Evolutionary conservation across 305 asterid species (phyloP), one percentile per base, ranked within the genome.

Genomic region (Fraxinus floribunda): DNA sequence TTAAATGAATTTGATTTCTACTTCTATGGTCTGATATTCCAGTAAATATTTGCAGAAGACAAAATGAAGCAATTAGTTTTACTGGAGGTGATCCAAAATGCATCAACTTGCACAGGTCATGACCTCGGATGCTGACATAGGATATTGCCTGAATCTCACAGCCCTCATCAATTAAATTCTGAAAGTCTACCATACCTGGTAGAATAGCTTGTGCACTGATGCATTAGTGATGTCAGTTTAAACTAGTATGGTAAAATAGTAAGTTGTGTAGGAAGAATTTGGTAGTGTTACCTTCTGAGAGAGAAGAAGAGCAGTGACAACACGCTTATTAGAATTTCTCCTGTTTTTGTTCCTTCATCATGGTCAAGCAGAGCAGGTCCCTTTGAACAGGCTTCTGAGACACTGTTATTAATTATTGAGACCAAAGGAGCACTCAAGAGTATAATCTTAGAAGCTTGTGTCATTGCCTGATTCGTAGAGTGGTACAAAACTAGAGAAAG

Each of bases 61-160:
- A 93, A 72, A 87, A 89, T 24, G 98, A 96, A 87, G 98, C 88
- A 71, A 91, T 80, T 75, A 89, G 89, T 84, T 92, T 96, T 49
- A 92, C 85, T 46, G 89, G 83, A 82, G 92, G 87, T 76, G 95
- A 90, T 78, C 99, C 99, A 80, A 92, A 96, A 87, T 96, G 94
- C 90, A 96, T 83, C 84, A 96, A 84, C 91, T 86, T 93, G 97
- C 98, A 94, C 87, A 92, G 83, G 79, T 92, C 92, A 71, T 83
- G 95, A 90, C 97, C 93, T 80, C 83, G 87, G 82, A 93, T 89
- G 89, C 92, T 87, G 80, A 90, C 81, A 86, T 81, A 89, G 82
- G 94, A 83, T 30, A 85, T 62, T 20, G 89, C 79, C 89, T 89
- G 91, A 81, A 77, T 66, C 30, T 78, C 75, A 39, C 75, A 78